Evolutionary conservation across 169 alveolate genomes (phyloP).

Genomic region (Amoebophrya sp.): DNA sequence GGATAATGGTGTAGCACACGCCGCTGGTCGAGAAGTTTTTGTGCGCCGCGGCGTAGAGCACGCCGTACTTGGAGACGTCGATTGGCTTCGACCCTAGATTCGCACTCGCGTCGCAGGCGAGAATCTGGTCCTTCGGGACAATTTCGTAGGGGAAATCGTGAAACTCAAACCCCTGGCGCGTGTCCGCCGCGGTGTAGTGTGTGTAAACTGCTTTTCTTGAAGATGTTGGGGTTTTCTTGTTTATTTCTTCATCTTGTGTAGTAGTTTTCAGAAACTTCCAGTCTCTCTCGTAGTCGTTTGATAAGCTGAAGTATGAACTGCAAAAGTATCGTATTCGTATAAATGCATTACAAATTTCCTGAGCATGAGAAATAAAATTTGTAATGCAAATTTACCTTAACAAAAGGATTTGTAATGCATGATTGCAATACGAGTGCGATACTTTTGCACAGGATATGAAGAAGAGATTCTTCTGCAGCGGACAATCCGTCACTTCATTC

Average conservation of each 20-base stretch:
- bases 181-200: slow-evolving; percentile 51
- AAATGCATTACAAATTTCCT: too few relatives aligned
- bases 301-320: slow-evolving; percentile 35
- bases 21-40: slow-evolving; percentile 47
- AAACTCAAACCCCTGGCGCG: slow-evolving; percentile 43
- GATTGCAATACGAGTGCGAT: too few relatives aligned
- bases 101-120: slow-evolving; percentile 39
- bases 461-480: not conserved
- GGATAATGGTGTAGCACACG: slow-evolving; percentile 43
- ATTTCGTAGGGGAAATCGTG: not conserved
- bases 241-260: too few relatives aligned
- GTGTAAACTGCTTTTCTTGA: slow-evolving; percentile 33
- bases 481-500: too few relatives aligned
- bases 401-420: too few relatives aligned
- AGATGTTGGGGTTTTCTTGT: too few relatives aligned
- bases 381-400: too few relatives aligned
- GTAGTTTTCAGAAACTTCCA: slow-evolving; percentile 45
- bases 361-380: too few relatives aligned
- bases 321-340: too few relatives aligned
- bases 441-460: too few relatives aligned
- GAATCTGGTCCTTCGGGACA: slow-evolving; percentile 34
- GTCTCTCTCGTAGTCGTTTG: slow-evolving; percentile 29
- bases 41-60: slow-evolving; percentile 47
- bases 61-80: slow-evolving; percentile 48
- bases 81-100: slow-evolving; percentile 44